phyloP scores from a whole-genome alignment of 2,329 filamentous ascomycete species.

The Scolecobasidium constrictum region DNA sequence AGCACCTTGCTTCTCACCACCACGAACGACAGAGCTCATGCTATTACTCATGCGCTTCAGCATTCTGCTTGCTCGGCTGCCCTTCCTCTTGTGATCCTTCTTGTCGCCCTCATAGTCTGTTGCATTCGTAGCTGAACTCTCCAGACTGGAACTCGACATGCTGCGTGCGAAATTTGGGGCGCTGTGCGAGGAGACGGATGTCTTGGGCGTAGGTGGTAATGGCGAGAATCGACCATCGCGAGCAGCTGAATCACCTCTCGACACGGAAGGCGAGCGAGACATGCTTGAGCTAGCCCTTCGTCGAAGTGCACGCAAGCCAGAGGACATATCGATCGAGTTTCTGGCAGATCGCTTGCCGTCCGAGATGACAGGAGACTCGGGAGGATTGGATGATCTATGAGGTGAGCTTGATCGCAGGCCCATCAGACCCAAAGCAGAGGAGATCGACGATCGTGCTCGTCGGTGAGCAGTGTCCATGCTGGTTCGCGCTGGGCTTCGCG shows the following conservation, averaged over 20 bases:
- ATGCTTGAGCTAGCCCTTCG: not conserved
- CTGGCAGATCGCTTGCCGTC: not conserved
- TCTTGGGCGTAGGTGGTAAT: not conserved
- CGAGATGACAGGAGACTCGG: not conserved
- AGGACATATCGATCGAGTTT: not conserved
- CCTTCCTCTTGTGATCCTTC: slow-evolving; percentile 42
- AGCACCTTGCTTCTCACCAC: slow-evolving; percentile 25
- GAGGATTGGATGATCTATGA: not conserved
- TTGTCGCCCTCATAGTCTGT: slow-evolving; percentile 22
- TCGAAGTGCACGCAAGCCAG: not conserved
- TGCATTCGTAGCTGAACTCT: not conserved
- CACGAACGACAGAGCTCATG: slow-evolving; percentile 30
- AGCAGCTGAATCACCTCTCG: not conserved
- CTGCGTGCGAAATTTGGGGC: not conserved
- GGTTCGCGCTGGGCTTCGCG: not conserved
- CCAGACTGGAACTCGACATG: slow-evolving; percentile 6
- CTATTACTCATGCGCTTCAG: slow-evolving; percentile 57
- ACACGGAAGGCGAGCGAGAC: not conserved
- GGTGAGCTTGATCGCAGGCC: not conserved
- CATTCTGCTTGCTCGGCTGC: slow-evolving; percentile 48
- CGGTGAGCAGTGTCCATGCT: not conserved
- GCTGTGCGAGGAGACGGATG: not conserved
- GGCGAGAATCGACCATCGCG: not conserved
- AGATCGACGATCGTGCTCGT: slow-evolving; percentile 2
- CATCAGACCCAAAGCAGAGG: not conserved